Base-by-base conservation (phyloP, 2,329 filamentous ascomycete species). In the Penicillium sp. region DNA sequence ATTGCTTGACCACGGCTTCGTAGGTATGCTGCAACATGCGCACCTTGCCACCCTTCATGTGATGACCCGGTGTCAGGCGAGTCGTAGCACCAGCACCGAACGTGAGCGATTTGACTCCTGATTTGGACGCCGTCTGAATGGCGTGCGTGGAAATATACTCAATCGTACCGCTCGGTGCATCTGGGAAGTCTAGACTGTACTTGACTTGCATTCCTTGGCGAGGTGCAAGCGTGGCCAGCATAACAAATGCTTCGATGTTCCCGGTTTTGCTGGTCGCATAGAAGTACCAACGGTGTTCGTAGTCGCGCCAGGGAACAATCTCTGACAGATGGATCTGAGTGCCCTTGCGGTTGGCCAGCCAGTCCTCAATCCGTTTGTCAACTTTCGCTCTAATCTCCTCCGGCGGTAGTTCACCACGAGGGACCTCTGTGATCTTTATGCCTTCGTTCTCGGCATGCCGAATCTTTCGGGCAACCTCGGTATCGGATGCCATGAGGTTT, bases 121-220 rank as follows among this genome's bases (percentile, higher is more conserved):
- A 72, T 8, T 80, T 78, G 2, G 81, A 80, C 11, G 84, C 80
- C 12, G 78, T 77, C 66, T 84, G 83, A 59, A 95, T 80, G 0
- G 88, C 84, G 67, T 87, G 82, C 38, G 88, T 84, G 64, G 95
- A 88, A 42, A 94, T 83, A 42, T 87, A 82, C 76, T 97, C 92
- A 61, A 96, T 96, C 33, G 89, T 87, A 47, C 92, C 92, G 46
- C 85, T 90, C n/a, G 92, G 89, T 0, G 91, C 84, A 24, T 84
- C 85, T 0, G 91, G 92, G 80, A 97, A 96, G 73, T 97, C 91
- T 55, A 97, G 84, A n/a, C 89, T 89, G 79, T 94, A 96, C 78
- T 97, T 97, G 69, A 96, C 87, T 77, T 97, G 92, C 85, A 91
- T 95, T 55, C 92, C 92, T 69, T 95, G 84, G 35, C 83, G 79